Percentiles rank a stretch among this genome's conserved stretches.
These are phyloP conservation scores for Wickerhamomyces chambardii DNA, from an alignment of 805 yeast species.

Conservation along the genomic window DNA sequence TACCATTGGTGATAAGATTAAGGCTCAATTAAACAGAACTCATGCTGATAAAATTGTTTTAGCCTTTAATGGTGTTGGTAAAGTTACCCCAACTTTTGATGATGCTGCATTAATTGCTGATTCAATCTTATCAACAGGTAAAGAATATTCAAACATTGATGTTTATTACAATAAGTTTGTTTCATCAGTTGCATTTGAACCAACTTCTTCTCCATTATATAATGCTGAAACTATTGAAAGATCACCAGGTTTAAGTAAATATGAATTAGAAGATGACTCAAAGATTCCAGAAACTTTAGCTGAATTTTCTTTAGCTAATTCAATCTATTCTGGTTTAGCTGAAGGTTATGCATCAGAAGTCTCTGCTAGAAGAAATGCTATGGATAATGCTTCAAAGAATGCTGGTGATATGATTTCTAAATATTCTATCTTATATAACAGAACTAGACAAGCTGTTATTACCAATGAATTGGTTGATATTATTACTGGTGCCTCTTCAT, in stretches of 20 bases:
- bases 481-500: slow-evolving; percentile 98
- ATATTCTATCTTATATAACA: slow-evolving; percentile 96
- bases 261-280: slow-evolving; percentile 67
- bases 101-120: slow-evolving; percentile 89
- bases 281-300: slow-evolving; percentile 63
- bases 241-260: slow-evolving; percentile 80
- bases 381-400: slow-evolving; percentile 99
- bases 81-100: slow-evolving; percentile 89
- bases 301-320: slow-evolving; percentile 86
- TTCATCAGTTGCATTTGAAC: slow-evolving; percentile 86
- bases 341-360: slow-evolving; percentile 98
- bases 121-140: slow-evolving; percentile 56
- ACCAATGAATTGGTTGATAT: slow-evolving; percentile 99
- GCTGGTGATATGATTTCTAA: slow-evolving; percentile 98
- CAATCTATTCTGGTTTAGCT: slow-evolving; percentile 84
- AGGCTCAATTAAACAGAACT: slow-evolving; percentile 82
- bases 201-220: slow-evolving; percentile 58
- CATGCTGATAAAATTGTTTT: slow-evolving; percentile 59
- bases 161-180: slow-evolving; percentile 83
- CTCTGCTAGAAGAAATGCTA: slow-evolving; percentile 98
- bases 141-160: slow-evolving; percentile 63
- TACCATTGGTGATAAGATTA: slow-evolving; percentile 91
- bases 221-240: slow-evolving; percentile 64
- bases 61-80: slow-evolving; percentile 88
- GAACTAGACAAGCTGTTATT: slow-evolving; percentile 98